phyloP scores from a whole-genome alignment of 805 yeast species.

The Komagataella pseudopastoris region DNA sequence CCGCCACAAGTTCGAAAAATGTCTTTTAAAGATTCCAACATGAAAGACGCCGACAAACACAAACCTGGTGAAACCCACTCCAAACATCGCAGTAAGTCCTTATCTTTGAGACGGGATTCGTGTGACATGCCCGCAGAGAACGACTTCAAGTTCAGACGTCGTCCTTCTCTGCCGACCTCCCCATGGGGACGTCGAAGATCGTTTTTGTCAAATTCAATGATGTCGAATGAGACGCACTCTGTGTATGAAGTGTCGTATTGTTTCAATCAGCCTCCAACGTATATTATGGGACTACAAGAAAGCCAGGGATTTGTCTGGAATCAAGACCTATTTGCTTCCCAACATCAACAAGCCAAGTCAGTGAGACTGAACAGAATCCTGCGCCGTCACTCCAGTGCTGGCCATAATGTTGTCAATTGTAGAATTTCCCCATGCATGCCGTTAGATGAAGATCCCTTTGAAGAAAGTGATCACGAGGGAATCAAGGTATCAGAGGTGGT shows the following conservation, averaged over 20 bases:
- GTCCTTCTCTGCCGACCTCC: slow-evolving; percentile 16
- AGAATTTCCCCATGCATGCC: background rate
- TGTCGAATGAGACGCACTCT: slow-evolving; percentile 37
- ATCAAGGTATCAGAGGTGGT: background rate
- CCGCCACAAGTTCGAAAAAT: background rate
- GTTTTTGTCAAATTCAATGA: slow-evolving; percentile 43
- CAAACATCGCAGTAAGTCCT: background rate
- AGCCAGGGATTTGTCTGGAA: slow-evolving; percentile 70
- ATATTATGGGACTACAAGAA: slow-evolving; percentile 36
- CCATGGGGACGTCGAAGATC: slow-evolving; percentile 44
- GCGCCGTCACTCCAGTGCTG: background rate
- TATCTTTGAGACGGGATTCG: background rate
- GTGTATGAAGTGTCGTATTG: slow-evolving; percentile 29
- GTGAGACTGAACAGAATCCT: slow-evolving; percentile 11
- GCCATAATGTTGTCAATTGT: background rate
- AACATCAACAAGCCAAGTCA: slow-evolving; percentile 44
- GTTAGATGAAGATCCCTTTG: background rate
- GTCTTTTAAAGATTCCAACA: background rate
- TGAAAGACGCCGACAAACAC: background rate
- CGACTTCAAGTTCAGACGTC: background rate
- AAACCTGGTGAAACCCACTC: background rate
- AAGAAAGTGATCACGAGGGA: background rate
- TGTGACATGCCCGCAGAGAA: background rate
- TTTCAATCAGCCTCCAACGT: slow-evolving; percentile 4
- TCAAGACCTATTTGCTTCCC: slow-evolving; percentile 63